Conservation (phyloP, 257 asterid species). For the Phtheirospermum japonicum region DNA sequence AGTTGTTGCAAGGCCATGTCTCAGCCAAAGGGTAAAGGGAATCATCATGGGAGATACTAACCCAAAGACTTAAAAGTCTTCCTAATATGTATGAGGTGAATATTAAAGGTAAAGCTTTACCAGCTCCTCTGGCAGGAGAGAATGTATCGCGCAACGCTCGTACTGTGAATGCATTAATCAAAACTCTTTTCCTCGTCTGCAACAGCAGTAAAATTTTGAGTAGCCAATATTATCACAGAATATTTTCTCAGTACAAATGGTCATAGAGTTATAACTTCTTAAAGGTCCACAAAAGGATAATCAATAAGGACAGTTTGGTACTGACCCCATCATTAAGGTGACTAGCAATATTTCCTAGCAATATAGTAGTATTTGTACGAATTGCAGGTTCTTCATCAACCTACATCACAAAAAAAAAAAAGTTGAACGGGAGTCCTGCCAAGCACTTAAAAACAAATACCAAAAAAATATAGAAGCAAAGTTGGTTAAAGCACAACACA, state of each 20-base stretch:
- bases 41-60: slow-evolving; percentile 18
- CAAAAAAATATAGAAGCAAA: neutral
- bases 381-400: slow-evolving; percentile 99
- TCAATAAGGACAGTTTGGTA: slow-evolving; percentile 27
- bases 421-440: slow-evolving; percentile 15
- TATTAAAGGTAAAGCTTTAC: slow-evolving; percentile 35
- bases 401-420: slow-evolving; percentile 39
- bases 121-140: slow-evolving; percentile 99
- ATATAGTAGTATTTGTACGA: slow-evolving; percentile 93
- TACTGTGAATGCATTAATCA: slow-evolving; percentile 92
- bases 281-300: slow-evolving; percentile 22
- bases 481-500: neutral
- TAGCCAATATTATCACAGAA: slow-evolving; percentile 18
- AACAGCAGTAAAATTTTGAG: slow-evolving; percentile 30
- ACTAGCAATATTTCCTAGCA: slow-evolving; percentile 96
- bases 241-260: slow-evolving; percentile 21
- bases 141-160: slow-evolving; percentile 98
- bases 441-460: neutral
- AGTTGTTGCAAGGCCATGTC: slow-evolving; percentile 4
- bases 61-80: slow-evolving; percentile 19
- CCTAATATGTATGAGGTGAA: slow-evolving; percentile 14
- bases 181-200: slow-evolving; percentile 94
- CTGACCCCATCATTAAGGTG: slow-evolving; percentile 96
- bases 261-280: slow-evolving; percentile 22
- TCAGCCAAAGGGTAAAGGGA: slow-evolving; percentile 21